Base-by-base conservation (phyloP, 352 stramenopile species). In the Phytophthora pluvialis region DNA sequence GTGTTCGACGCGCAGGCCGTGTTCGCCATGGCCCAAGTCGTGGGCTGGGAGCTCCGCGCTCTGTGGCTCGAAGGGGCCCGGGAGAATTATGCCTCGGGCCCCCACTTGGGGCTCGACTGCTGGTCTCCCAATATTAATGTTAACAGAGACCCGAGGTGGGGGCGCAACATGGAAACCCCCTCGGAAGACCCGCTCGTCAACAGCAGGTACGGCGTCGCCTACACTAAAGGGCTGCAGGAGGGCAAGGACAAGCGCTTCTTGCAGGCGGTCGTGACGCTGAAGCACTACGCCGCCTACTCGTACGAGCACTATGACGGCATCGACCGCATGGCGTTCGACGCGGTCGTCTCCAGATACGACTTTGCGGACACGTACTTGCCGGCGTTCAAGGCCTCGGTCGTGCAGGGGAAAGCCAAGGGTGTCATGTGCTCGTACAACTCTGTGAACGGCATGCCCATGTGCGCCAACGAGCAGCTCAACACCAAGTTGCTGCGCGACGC, bases 341-440 rank as follows among this genome's bases (percentile, higher is more conserved):
- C 94, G 4, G 70, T 93, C 36, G 89, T 99, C 36, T 88, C 82
- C 4, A 75, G 80, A 40, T 93, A 96, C 52, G 96, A 99, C 70
- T 94, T 98, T 50, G 78, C 85, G 16, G 91, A 98, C 59, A 98
- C 95, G 46, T 98, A 98, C 69, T 75, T 98, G 8, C 86, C 82
- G 25, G 81, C 85, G 2, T 97, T 98, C 58, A 78, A 82, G 25
- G 75, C 86, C 28, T 94, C 91, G 26, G 78, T 98, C 4, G 78
- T 75, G 43, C 78, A 96, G 5, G 93, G 70, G 5, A 75, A 87
- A 4, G 93, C 85, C 7, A 93, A 85, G 18, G 81, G 88, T 5
- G 57, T 99, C 64, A 99, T 99, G 97, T 99, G 96, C 77, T 96
- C 87, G 40, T 99, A 99, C 83, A 99, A 99, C 65, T 88, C 86